Conservation (phyloP, 2,329 filamentous ascomycete species). For the Penicillium sp. region DNA sequence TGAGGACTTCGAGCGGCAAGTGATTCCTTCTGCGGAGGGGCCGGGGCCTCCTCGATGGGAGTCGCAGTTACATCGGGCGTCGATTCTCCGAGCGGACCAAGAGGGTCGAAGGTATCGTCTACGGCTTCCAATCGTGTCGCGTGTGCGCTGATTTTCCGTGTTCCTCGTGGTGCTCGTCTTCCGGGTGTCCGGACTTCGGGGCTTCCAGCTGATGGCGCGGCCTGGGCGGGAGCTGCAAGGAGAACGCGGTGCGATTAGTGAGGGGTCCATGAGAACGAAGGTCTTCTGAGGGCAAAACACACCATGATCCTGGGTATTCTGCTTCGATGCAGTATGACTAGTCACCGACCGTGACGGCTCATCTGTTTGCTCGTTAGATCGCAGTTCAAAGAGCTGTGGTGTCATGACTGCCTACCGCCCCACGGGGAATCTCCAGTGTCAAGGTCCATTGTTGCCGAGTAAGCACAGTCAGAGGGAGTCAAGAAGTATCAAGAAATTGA, state of each 20-base stretch:
- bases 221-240: slow-evolving; percentile 30
- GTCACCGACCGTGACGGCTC: slow-evolving; percentile 47
- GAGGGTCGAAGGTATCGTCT: slow-evolving; percentile 62
- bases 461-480: background rate
- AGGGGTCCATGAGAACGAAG: slow-evolving; percentile 12
- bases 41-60: slow-evolving; percentile 55
- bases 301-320: slow-evolving; percentile 36
- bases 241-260: slow-evolving; percentile 22
- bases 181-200: slow-evolving; percentile 51
- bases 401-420: slow-evolving; percentile 45
- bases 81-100: slow-evolving; percentile 60
- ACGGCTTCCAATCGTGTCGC: slow-evolving; percentile 64
- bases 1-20: slow-evolving; percentile 39
- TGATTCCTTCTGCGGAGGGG: slow-evolving; percentile 62
- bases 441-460: slow-evolving; percentile 39
- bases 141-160: slow-evolving; percentile 60
- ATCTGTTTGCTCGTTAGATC: slow-evolving; percentile 39
- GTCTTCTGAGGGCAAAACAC: slow-evolving; percentile 11
- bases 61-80: slow-evolving; percentile 38
- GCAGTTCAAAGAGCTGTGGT: slow-evolving; percentile 24
- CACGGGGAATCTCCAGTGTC: slow-evolving; percentile 51
- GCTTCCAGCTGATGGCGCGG: slow-evolving; percentile 39
- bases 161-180: slow-evolving; percentile 53
- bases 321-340: slow-evolving; percentile 27
- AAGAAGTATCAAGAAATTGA: background rate